Percentiles rank a stretch among this genome's conserved stretches.
phyloP scores from a whole-genome alignment of 2,329 filamentous ascomycete genomes.

The Apiospora phragmitis region DNA sequence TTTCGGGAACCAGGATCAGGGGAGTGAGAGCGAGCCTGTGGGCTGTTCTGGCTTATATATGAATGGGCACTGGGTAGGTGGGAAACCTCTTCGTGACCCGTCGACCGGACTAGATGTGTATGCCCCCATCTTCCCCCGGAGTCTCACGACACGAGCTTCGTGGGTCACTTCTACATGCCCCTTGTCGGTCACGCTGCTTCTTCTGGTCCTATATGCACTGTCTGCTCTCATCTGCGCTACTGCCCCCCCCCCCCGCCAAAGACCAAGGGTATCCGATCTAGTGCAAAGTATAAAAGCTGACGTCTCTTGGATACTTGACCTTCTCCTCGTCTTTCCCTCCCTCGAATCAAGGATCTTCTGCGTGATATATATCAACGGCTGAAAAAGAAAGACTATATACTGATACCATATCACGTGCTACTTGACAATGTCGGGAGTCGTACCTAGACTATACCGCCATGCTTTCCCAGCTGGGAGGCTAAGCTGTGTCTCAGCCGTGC shows the following conservation, averaged over 20 bases:
- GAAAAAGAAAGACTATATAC: not conserved
- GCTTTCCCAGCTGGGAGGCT: not conserved
- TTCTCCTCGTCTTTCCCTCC: not conserved
- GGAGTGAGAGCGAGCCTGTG: not conserved
- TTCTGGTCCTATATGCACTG: not conserved
- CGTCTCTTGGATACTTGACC: not conserved
- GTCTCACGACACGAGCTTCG: not conserved
- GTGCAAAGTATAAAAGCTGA: constrained; percentile 2
- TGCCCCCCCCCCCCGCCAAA: too few relatives aligned
- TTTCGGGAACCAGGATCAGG: not conserved
- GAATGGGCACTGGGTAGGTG: not conserved
- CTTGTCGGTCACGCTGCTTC: not conserved
- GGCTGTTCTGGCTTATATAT: not conserved
- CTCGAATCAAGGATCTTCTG: not conserved
- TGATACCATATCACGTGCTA: not conserved
- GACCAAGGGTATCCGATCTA: not conserved
- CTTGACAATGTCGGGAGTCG: not conserved
- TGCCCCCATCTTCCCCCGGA: not conserved
- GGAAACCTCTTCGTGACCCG: not conserved
- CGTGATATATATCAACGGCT: not conserved
- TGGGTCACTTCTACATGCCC: not conserved
- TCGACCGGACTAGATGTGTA: not conserved
- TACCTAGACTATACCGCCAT: not conserved
- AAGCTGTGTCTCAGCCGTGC: not conserved
- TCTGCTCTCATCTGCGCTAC: not conserved